Evolutionary conservation across 1,284 basidiomycete species (phyloP).

Genomic region (Moesziomyces globuligerus): DNA sequence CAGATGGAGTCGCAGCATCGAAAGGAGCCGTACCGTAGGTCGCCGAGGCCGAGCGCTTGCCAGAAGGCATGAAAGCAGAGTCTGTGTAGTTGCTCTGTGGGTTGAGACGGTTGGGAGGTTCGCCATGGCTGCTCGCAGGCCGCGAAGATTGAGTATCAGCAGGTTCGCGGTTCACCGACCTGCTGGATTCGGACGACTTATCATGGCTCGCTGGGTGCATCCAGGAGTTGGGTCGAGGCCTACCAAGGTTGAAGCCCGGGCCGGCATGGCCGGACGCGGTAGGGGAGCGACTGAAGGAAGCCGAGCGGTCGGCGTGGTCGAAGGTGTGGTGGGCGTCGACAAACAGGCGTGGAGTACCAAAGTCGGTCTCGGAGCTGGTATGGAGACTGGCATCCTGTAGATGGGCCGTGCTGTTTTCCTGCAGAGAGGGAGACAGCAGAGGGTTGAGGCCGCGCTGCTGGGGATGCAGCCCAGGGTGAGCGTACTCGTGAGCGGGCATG

Average conservation of each 20-base stretch:
- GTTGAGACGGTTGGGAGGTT: neutral
- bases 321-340: slow-evolving; percentile 41
- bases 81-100: slow-evolving; percentile 3
- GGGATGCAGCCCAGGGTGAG: neutral
- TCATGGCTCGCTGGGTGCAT: slow-evolving; percentile 40
- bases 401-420: slow-evolving; percentile 4
- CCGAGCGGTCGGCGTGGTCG: slow-evolving; percentile 10
- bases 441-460: slow-evolving; percentile 5
- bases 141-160: slow-evolving; percentile 8
- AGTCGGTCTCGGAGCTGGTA: slow-evolving; percentile 26
- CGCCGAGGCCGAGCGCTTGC: slow-evolving; percentile 22
- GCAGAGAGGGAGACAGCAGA: slow-evolving; percentile 26
- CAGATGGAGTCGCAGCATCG: slow-evolving; percentile 1
- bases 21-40: slow-evolving; percentile 13
- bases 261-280: neutral
- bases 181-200: slow-evolving; percentile 2
- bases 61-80: slow-evolving; percentile 7
- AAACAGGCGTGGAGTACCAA: slow-evolving; percentile 39
- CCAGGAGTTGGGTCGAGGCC: slow-evolving; percentile 37
- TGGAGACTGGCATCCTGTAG: slow-evolving; percentile 18
- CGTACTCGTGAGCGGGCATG: neutral
- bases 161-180: slow-evolving; percentile 2
- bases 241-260: slow-evolving; percentile 6
- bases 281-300: slow-evolving; percentile 12
- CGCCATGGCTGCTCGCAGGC: slow-evolving; percentile 41